phyloP scores from a whole-genome alignment of 2,329 filamentous ascomycete species.

The Neocucurbitaria cava region DNA sequence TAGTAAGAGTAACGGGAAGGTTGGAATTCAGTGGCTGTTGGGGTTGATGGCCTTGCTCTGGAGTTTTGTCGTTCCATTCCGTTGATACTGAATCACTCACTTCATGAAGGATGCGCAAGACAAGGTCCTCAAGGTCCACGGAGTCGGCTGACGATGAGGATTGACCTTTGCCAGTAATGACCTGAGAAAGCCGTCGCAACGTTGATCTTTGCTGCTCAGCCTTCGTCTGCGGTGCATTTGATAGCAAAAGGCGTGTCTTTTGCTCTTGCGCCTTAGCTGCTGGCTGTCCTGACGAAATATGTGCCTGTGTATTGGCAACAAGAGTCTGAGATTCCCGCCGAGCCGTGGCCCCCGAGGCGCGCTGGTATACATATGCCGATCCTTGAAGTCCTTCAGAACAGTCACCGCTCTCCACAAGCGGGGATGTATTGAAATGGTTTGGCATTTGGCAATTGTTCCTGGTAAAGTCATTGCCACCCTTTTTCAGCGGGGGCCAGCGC shows the following conservation, averaged over 20 bases:
- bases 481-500: slow-evolving; percentile 25
- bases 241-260: neutral
- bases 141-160: slow-evolving; percentile 17
- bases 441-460: neutral
- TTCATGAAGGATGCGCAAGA: slow-evolving; percentile 25
- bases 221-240: slow-evolving; percentile 36
- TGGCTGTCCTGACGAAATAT: neutral
- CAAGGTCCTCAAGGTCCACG: slow-evolving; percentile 31
- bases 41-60: neutral
- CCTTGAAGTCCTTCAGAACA: slow-evolving; percentile 11
- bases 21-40: neutral
- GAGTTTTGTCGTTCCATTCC: neutral
- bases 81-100: neutral
- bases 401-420: neutral
- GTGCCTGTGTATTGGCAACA: neutral
- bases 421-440: neutral
- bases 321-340: neutral
- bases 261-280: neutral
- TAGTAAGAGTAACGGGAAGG: slow-evolving; percentile 21
- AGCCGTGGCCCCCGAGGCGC: neutral
- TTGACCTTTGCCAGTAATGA: slow-evolving; percentile 23
- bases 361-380: neutral
- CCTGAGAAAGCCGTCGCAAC: slow-evolving; percentile 32
- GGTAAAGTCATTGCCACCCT: neutral
- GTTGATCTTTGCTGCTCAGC: slow-evolving; percentile 37